Evolutionary conservation across 2,329 filamentous ascomycete species (phyloP), one percentile per base, ranked within the genome.

Genomic region (Pyrenochaeta sp.): DNA sequence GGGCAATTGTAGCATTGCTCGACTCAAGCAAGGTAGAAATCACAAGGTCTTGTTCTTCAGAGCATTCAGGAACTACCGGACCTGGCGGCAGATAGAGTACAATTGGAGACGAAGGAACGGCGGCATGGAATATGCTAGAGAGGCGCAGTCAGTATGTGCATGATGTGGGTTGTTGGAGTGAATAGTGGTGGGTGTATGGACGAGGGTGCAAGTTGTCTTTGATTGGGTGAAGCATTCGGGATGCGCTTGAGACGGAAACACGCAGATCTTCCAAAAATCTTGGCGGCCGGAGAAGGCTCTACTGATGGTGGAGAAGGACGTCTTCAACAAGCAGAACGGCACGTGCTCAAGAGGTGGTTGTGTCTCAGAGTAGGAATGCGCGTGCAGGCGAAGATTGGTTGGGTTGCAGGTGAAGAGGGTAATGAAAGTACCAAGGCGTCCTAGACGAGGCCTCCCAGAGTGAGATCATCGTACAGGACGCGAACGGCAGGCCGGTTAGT

Each of bases 51-150:
- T 74, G 65, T 28, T 66, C 48, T 5, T 65, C 51, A 10, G 34
- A 7, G 9, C 49, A 23, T 7, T 63, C 45, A 8, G 60, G 44
- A 4, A 69, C 28, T 6, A 73, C 44, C 27, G 75, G 72, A 4
- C 75, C 75, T 26, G 71, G 63, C 3, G 75, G 75, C 11, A 80
- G 59, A 44, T 75, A 77, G 29, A 80, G 41, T 34, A 73, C 50
- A 28, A 71, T 53, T 11, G 69, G 63, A 23, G 67, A 56, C 5
- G 61, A 52, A 26, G 58, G 41, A 8, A 58, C 50, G 6, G 61
- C 44, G 23, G 69, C 58, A 31, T 67, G 63, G 35, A 61, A 67
- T 23, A 75, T 58, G 42, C 71, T 74, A 47, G 23, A 11, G n/a
- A 28, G 6, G 15, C 7, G 32, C 10, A 41, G 54, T 59, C 28